Percentiles rank a stretch among this genome's conserved stretches.
Evolutionary conservation across 495 filamentous ascomycete species (phyloP).

Genomic region (Aspergillus incahuasiensis): DNA sequence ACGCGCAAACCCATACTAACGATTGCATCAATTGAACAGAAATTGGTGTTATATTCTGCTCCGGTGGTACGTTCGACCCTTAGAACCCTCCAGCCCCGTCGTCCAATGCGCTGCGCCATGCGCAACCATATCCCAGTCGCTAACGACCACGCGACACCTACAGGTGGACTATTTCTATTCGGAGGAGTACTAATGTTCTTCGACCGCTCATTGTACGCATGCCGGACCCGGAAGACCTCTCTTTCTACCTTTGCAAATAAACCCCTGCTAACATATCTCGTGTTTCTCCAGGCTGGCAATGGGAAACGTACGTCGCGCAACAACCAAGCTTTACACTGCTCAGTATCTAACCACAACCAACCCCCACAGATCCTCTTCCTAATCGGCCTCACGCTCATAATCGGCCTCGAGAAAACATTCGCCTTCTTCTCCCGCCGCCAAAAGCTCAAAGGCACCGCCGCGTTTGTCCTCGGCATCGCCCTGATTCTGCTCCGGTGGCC

Average conservation of each 20-base stretch:
- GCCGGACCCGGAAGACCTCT: neutral
- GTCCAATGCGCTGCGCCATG: neutral
- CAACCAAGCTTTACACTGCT: neutral
- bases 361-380: conserved; percentile 81
- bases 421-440: conserved; percentile 90
- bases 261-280: conserved; percentile 6
- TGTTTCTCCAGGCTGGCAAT: conserved; percentile 62
- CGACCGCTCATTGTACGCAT: conserved; percentile 79
- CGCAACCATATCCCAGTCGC: neutral
- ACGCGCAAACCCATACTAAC: conserved; percentile 11
- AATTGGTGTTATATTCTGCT: conserved; percentile 93
- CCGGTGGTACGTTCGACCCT: conserved; percentile 67
- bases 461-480: conserved; percentile 77
- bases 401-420: conserved; percentile 86
- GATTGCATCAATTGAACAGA: conserved; percentile 49
- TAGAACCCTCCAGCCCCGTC: neutral
- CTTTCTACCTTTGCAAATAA: too few species aligned
- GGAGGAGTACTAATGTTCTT: conserved; percentile 95
- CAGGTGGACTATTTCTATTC: conserved; percentile 88
- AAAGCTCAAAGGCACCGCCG: conserved; percentile 86
- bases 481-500: conserved; percentile 88
- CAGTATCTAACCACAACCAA: conserved; percentile 17
- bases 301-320: conserved; percentile 62
- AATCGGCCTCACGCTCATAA: conserved; percentile 88
- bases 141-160: conserved; percentile 2